A percentile compares a stretch with the other conserved stretches of the same genome.
These are phyloP conservation scores for Paramecium sexaurelia DNA, from an alignment of 73 alveolate species.

Conservation along the genomic window DNA sequence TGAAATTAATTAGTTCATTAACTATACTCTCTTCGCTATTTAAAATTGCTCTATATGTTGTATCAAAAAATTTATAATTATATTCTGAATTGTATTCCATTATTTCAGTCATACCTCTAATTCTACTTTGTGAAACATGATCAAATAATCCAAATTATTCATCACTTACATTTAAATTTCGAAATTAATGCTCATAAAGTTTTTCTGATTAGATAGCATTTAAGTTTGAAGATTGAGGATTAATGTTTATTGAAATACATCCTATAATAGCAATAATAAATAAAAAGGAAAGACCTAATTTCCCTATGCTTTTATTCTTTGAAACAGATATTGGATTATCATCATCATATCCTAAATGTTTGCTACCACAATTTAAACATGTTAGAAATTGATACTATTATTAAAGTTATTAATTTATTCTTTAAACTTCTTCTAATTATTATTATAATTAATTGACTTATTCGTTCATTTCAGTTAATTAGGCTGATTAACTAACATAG, in stretches of 20 bases:
- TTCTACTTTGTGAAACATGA: neutral
- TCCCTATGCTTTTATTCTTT: neutral
- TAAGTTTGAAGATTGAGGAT: neutral
- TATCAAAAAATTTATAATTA: slow-evolving; percentile 24
- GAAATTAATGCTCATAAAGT: neutral
- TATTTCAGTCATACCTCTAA: neutral
- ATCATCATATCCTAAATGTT: slow-evolving; percentile 9
- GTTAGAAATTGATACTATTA: neutral
- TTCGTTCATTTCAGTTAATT: neutral
- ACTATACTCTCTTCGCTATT: neutral
- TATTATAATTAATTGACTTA: neutral
- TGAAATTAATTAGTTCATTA: neutral
- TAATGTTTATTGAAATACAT: neutral
- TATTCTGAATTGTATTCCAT: slow-evolving; percentile 37
- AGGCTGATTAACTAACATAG: neutral
- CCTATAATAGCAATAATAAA: neutral
- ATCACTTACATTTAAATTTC: slow-evolving; percentile 29
- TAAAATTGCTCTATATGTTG: neutral
- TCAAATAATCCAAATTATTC: neutral
- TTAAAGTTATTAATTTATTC: neutral
- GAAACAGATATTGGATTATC: neutral
- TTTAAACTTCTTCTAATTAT: neutral
- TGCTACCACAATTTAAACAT: slow-evolving; percentile 33
- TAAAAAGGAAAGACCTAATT: neutral
- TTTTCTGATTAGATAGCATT: neutral